phyloP scores from a whole-genome alignment of 495 filamentous ascomycete genomes.

The Tirmania nivea region DNA sequence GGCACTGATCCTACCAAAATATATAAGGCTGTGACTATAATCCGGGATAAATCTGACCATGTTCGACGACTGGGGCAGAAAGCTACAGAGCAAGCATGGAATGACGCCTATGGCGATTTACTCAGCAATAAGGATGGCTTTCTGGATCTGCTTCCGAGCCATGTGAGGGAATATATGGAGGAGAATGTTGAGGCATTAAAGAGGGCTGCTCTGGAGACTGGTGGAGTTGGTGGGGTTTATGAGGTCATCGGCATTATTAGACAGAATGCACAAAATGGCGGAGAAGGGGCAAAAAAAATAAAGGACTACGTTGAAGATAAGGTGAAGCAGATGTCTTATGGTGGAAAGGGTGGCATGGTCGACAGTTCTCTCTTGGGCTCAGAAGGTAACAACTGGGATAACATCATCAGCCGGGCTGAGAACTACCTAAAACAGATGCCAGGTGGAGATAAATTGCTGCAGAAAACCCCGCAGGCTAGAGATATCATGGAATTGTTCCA shows the following conservation, averaged over 20 bases:
- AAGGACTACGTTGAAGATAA: conserved; percentile 21
- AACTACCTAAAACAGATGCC: conserved; percentile 32
- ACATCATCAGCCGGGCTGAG: conserved; percentile 15
- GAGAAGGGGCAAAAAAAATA: conserved; percentile 31
- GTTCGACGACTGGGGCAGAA: conserved; percentile 32
- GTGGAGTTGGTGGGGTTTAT: conserved; percentile 20
- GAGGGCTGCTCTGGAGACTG: background rate
- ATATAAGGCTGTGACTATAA: conserved; percentile 32
- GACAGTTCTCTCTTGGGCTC: background rate
- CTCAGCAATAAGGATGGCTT: conserved; percentile 30
- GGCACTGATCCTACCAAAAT: conserved; percentile 2
- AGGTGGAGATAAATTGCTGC: conserved; percentile 30
- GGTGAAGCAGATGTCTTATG: conserved; percentile 1
- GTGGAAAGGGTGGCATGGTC: no score
- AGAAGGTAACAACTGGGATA: background rate
- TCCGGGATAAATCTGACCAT: conserved; percentile 43
- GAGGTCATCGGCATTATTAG: conserved; percentile 29
- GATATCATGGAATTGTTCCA: conserved; percentile 32
- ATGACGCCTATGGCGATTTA: conserved; percentile 33
- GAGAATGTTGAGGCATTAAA: conserved; percentile 36
- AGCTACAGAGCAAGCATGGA: conserved; percentile 32
- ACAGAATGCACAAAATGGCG: conserved; percentile 31
- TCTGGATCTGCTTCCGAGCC: conserved; percentile 41
- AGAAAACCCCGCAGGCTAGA: conserved; percentile 34
- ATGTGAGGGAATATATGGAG: conserved; percentile 38